These are phyloP conservation scores for sorghum (Sorghum bicolor) DNA, from an alignment of 176 grass and related monocot genomes.

Conservation along the genomic window DNA sequence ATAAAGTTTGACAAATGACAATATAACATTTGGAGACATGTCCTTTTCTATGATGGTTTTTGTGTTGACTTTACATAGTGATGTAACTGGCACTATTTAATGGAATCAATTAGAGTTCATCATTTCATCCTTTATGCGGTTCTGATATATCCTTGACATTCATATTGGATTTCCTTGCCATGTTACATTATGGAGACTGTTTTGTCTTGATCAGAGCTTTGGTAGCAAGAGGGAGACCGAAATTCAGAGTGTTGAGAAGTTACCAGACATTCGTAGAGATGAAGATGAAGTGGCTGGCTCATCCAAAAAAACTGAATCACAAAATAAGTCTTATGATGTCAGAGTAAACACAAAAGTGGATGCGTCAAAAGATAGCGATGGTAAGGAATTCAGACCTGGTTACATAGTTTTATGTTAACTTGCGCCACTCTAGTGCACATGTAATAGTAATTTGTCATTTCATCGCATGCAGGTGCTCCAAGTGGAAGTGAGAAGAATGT, in stretches of 20 bases:
- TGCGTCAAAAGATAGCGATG: constrained; percentile 26
- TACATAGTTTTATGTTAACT: constrained; percentile 6
- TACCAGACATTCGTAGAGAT: constrained; percentile 38
- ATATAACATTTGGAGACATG: not conserved
- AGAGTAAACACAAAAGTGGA: constrained; percentile 29
- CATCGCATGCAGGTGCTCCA: constrained; percentile 45
- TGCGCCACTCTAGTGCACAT: not conserved
- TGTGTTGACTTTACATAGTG: not conserved
- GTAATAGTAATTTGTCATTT: constrained; percentile 7
- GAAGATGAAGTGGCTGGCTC: constrained; percentile 41
- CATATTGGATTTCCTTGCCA: not conserved
- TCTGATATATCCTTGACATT: constrained; percentile 23
- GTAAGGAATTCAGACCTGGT: constrained; percentile 33
- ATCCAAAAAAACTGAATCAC: constrained; percentile 49
- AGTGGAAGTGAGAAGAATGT: constrained; percentile 39
- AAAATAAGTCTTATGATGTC: constrained; percentile 28
- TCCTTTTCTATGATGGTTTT: not conserved
- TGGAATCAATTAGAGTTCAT: constrained; percentile 12
- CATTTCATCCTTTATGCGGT: constrained; percentile 7
- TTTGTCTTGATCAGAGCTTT: constrained; percentile 59
- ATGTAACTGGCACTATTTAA: constrained; percentile 1
- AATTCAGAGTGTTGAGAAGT: constrained; percentile 64
- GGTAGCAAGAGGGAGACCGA: constrained; percentile 64
- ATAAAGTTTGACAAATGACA: constrained; percentile 10
- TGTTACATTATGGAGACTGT: not conserved